Percentiles rank a stretch among this genome's conserved stretches.
Evolutionary conservation across 306 rosid genomes (phyloP).

Genomic region (Arachis stenosperma): DNA sequence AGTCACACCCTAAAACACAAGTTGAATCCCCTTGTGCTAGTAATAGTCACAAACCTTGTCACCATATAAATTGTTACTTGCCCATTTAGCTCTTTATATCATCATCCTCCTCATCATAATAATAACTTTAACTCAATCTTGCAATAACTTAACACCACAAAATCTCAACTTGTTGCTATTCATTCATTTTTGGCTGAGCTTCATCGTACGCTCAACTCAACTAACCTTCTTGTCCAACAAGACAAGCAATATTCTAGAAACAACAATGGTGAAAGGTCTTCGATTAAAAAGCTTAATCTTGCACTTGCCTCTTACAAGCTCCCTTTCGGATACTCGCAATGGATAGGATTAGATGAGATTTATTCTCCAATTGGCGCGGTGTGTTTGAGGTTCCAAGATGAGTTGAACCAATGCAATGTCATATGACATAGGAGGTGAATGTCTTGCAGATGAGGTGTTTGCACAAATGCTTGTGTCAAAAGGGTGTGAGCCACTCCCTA

Average conservation of each 20-base stretch:
- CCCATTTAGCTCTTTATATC: slow-evolving; percentile 38
- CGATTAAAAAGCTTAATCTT: slow-evolving; percentile 31
- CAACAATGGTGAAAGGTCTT: neutral
- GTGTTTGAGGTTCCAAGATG: slow-evolving; percentile 45
- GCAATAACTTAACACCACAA: slow-evolving; percentile 50
- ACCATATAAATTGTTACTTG: slow-evolving; percentile 50
- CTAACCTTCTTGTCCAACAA: slow-evolving; percentile 51
- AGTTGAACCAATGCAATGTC: slow-evolving; percentile 49
- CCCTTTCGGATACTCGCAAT: slow-evolving; percentile 42
- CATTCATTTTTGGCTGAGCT: slow-evolving; percentile 45
- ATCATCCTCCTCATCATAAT: slow-evolving; percentile 3
- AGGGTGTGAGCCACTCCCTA: slow-evolving; percentile 65
- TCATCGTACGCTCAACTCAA: slow-evolving; percentile 49
- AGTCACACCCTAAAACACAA: slow-evolving; percentile 34
- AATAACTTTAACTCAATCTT: slow-evolving; percentile 35
- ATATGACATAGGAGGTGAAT: slow-evolving; percentile 56
- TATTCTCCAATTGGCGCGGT: slow-evolving; percentile 43
- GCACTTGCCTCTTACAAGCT: slow-evolving; percentile 58
- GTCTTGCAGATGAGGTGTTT: slow-evolving; percentile 49
- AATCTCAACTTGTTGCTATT: slow-evolving; percentile 46
- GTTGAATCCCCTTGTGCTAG: slow-evolving; percentile 40
- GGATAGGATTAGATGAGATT: slow-evolving; percentile 40
- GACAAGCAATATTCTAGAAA: slow-evolving; percentile 33
- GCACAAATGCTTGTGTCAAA: slow-evolving; percentile 51
- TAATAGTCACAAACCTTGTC: slow-evolving; percentile 49